phyloP scores from a whole-genome alignment of 768 basidiomycete species.

The Lyophyllum decastes region DNA sequence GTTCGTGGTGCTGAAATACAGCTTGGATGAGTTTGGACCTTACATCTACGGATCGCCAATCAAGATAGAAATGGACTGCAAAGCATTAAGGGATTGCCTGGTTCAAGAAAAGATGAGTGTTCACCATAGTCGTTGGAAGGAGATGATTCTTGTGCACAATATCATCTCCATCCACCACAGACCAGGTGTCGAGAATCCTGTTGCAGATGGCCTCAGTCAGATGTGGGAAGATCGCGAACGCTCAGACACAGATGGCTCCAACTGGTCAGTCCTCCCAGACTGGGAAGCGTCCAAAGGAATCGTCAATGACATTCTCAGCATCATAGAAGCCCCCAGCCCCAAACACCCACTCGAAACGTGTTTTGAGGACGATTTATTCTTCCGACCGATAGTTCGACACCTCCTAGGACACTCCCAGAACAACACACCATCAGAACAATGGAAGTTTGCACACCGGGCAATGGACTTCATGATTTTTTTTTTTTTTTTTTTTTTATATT shows the following conservation, averaged over 20 bases:
- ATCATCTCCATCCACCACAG: slow-evolving; percentile 24
- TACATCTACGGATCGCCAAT: no score
- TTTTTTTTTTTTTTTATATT: no score
- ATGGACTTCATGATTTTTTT: no score
- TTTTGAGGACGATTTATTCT: no score
- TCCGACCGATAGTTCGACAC: no score
- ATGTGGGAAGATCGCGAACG: slow-evolving; percentile 12
- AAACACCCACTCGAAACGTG: no score
- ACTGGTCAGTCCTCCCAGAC: not conserved
- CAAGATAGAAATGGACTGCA: no score
- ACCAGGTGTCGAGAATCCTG: slow-evolving; percentile 20
- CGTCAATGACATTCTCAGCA: not conserved
- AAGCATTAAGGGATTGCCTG: no score
- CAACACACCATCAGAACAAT: not conserved
- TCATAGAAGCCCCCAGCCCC: not conserved
- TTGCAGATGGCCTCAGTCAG: slow-evolving; percentile 31
- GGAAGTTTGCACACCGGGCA: not conserved
- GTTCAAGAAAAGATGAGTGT: slow-evolving; percentile 21
- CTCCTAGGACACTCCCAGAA: no score
- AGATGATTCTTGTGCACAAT: slow-evolving; percentile 27
- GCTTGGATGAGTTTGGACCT: no score
- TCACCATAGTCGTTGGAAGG: slow-evolving; percentile 30
- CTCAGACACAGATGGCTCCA: not conserved
- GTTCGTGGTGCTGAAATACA: no score
- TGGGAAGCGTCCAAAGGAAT: not conserved